Conservation (phyloP, 2,329 filamentous ascomycete species). For the Bipolaris oryzae region DNA sequence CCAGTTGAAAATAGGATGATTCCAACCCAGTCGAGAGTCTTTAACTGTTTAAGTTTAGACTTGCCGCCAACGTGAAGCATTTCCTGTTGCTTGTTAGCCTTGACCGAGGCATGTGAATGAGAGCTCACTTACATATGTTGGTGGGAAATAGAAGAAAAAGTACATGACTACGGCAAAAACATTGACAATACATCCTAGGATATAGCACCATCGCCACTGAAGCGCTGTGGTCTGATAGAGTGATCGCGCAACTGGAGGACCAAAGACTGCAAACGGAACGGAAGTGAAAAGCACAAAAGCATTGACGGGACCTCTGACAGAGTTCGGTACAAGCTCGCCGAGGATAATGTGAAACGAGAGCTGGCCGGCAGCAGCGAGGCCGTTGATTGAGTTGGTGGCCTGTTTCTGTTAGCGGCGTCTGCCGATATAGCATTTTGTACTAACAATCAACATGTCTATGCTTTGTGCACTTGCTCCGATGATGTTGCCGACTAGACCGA, state of each 20-base stretch:
- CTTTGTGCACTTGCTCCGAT: conserved; percentile 46
- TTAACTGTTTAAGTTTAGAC: conserved; percentile 44
- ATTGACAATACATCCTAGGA: conserved; percentile 40
- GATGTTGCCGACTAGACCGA: conserved; percentile 45
- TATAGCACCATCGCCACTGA: conserved; percentile 44
- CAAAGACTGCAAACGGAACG: conserved; percentile 40
- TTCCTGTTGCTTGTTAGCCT: conserved; percentile 26
- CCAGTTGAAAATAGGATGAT: conserved; percentile 55
- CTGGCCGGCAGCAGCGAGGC: conserved; percentile 48
- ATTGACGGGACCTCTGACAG: conserved; percentile 42
- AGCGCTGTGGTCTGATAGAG: conserved; percentile 39
- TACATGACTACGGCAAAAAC: conserved; percentile 33
- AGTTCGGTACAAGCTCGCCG: conserved; percentile 48
- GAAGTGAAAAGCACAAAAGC: conserved; percentile 41
- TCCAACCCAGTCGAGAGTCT: conserved; percentile 55
- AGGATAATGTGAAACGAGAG: conserved; percentile 49
- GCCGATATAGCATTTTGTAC: background rate
- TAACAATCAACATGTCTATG: conserved; percentile 40
- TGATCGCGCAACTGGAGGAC: conserved; percentile 38
- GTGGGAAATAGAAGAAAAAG: conserved; percentile 48
- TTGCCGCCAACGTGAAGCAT: conserved; percentile 44
- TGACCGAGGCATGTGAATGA: no score
- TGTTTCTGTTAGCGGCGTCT: conserved; percentile 9
- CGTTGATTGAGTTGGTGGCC: conserved; percentile 44
- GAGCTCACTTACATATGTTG: conserved; percentile 36